Evolutionary conservation across 441 rosid species (phyloP), one percentile per base, ranked within the genome.

Genomic region (Brassica balearica): DNA sequence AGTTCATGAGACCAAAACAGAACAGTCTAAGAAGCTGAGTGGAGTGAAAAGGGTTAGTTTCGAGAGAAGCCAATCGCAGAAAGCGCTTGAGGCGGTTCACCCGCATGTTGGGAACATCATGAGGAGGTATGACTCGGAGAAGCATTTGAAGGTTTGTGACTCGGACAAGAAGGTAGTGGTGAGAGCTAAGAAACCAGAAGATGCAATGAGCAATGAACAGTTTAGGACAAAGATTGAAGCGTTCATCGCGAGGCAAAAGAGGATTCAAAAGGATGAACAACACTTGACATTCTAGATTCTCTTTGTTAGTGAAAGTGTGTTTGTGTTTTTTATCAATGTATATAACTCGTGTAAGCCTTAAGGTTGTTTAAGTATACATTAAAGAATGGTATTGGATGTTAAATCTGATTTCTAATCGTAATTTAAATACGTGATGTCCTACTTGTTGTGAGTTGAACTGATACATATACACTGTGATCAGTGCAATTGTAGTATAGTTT

Each of bases 231-330:
- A 84, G 41, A 75, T 94, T 2, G 99, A 96, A 81, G 88, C 91
- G 32, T 96, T 96, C 88, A 96, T 96, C 22, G 97, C 89, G 1
- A 85, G 96, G 79, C 99, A 92, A 71, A 92, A 92, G 85, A 88
- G 80, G 85, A 86, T 89, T 64, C 84, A 87, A 6, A 89, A 78
- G 83, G 91, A 90, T 67, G 98, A 96, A 75, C 90, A 90, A 81
- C 81, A 82, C 36, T 82, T 72, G 63, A 76, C 67, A 4, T 68
- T 75, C 41, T 86, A 78, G 76, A 29, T 23, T 11, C 6, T 74
- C 68, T 64, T 20, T 68, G 71, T 10, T 70, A 80, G 32, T 41
- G 12, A 80, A 74, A 38, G 55, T 53, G 4, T 15, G 59, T 53
- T 15, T 53, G 4, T 53, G 20, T 75, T 58, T 65, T 59, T 70